Base-by-base conservation (phyloP, 2,329 filamentous ascomycete genomes). In the Zymoseptoria brevis region DNA sequence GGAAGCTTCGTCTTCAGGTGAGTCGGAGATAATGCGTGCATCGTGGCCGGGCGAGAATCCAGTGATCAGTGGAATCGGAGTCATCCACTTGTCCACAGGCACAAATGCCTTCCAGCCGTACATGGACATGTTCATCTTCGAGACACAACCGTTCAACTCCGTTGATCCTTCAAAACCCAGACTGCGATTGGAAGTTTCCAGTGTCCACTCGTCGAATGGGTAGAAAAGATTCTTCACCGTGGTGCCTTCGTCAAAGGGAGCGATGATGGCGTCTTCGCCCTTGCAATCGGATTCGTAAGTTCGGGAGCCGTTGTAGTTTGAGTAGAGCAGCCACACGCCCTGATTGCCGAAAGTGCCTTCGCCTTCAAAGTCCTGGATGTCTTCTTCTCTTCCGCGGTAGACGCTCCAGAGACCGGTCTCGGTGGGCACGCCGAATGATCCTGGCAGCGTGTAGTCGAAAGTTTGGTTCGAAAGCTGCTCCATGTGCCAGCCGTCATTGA, bases 171-270 rank as follows among this genome's bases (percentile, higher is more conserved):
- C 77, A 50, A 82, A 74, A 11, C 76, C 76, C 48, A 83, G 75
- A 29, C 73, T 73, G 4, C 75, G 70, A 1, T 75, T 69, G 1
- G 81, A 80, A 1, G 71, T 68, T 54, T 75, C 75, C n/a, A 87
- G 72, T 0, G 72, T 78, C 58, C 80, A 74, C 61, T 83, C 78
- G 22, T 84, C 82, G 64, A 82, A 84, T 0, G 84, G 83, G 66
- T 81, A 82, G 68, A 87, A 85, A 11, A 87, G 68, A 65, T 86
- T 86, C 67, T 81, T 83, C 61, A 87, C 83, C 0, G 76, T 81
- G 1, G 78, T 81, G 11, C 77, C 80, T 2, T 72, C 68, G 11
- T 76, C 73, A 59, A 83, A 87, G 0, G 84, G 82, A 8, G 84
- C 74, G 45, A 86, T 73, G 45, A 87, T 76, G 1, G 81, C 81